phyloP scores from a whole-genome alignment of 2,329 filamentous ascomycete genomes.

The Phialophora tarda region DNA sequence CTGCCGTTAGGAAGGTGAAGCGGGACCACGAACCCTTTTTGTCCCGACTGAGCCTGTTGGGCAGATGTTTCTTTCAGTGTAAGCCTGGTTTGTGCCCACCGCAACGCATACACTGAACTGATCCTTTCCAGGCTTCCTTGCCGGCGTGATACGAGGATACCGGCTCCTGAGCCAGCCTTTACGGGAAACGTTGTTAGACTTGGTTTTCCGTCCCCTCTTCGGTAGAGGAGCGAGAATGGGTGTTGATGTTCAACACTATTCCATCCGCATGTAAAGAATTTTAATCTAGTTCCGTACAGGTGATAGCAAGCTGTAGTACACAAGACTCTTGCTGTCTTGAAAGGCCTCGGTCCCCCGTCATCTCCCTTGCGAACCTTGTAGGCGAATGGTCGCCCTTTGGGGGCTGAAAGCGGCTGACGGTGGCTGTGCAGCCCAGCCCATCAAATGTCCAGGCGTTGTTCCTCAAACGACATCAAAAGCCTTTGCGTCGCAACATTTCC shows the following conservation, averaged over 20 bases:
- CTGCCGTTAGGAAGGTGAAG: slow-evolving; percentile 7
- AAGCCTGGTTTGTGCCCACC: background rate
- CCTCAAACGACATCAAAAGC: background rate
- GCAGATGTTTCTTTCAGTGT: slow-evolving; percentile 9
- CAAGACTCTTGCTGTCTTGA: background rate
- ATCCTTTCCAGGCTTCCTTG: slow-evolving; percentile 7
- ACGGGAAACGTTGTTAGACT: slow-evolving; percentile 6
- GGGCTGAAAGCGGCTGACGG: background rate
- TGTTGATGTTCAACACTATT: slow-evolving; percentile 18
- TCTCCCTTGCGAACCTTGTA: background rate
- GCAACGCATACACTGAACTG: background rate
- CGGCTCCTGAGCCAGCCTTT: slow-evolving; percentile 8
- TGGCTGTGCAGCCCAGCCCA: background rate
- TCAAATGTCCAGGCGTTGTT: background rate
- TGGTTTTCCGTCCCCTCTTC: slow-evolving; percentile 17
- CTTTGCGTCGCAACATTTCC: background rate
- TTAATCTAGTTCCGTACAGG: background rate
- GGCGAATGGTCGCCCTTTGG: background rate
- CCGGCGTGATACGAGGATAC: background rate
- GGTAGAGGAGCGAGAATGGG: slow-evolving; percentile 4
- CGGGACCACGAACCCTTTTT: slow-evolving; percentile 13
- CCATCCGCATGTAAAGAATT: background rate
- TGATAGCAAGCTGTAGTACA: background rate
- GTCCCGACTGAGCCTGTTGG: slow-evolving; percentile 7
- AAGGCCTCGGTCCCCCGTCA: background rate